Evolutionary conservation across 768 basidiomycete species (phyloP).

Genomic region (Tylopilus sp.): DNA sequence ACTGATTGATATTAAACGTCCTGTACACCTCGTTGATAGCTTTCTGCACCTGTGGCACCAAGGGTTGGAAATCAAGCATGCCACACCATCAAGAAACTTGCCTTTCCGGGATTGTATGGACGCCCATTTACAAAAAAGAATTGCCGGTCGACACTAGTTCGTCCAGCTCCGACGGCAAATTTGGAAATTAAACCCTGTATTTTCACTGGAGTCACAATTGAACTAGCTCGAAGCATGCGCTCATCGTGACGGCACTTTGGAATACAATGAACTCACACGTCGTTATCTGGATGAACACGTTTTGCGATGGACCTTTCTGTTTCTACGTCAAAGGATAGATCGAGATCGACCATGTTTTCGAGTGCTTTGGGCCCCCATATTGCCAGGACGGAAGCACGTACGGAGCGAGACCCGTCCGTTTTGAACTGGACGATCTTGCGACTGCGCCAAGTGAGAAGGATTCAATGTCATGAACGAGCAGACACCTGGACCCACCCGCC

Average conservation of each 20-base stretch:
- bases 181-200: conserved; percentile 84
- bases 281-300: conserved; percentile 18
- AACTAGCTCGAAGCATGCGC: conserved; percentile 8
- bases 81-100: conserved; percentile 23
- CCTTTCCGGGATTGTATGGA: conserved; percentile 79
- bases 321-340: conserved; percentile 65
- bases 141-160: conserved; percentile 80
- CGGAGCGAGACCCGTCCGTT: conserved; percentile 63
- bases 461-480: not conserved
- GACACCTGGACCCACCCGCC: conserved; percentile 68
- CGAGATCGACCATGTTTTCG: conserved; percentile 71
- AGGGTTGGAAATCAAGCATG: not conserved
- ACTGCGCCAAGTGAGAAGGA: conserved; percentile 31
- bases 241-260: not conserved
- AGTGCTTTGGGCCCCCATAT: conserved; percentile 85
- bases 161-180: conserved; percentile 70
- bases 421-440: conserved; percentile 66
- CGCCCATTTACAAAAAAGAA: conserved; percentile 92
- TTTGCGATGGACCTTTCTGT: conserved; percentile 45
- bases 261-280: conserved; percentile 13
- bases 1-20: conserved; percentile 70
- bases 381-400: conserved; percentile 61
- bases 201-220: conserved; percentile 39
- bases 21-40: conserved; percentile 92
- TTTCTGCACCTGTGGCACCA: conserved; percentile 65